Evolutionary conservation across 2,329 filamentous ascomycete species (phyloP).

Genomic region (Neopestalotiopsis sp.): DNA sequence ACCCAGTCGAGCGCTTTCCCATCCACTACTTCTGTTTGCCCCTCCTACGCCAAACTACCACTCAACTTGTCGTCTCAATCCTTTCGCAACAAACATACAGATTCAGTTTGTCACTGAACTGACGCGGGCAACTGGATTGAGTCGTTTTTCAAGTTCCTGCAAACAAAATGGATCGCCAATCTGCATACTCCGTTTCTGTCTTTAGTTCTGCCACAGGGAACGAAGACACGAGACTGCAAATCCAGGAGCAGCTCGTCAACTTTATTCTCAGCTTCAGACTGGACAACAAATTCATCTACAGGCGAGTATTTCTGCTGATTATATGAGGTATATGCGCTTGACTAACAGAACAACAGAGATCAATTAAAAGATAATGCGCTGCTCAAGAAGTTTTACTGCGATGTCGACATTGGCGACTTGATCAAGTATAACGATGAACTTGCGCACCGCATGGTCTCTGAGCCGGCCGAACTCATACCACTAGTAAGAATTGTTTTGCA

Average conservation of each 20-base stretch:
- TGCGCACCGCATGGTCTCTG: constrained; percentile 85
- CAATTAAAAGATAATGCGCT: constrained; percentile 95
- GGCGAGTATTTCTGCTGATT: constrained; percentile 54
- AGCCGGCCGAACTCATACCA: constrained; percentile 91
- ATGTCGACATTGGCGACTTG: constrained; percentile 92
- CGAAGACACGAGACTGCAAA: constrained; percentile 72
- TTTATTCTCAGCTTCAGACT: constrained; percentile 95
- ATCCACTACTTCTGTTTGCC: background rate
- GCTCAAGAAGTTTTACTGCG: constrained; percentile 92
- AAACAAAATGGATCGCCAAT: constrained; percentile 80
- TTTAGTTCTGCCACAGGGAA: constrained; percentile 71
- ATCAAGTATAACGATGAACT: constrained; percentile 97
- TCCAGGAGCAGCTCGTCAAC: constrained; percentile 81
- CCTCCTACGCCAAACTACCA: background rate
- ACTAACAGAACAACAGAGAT: constrained; percentile 64
- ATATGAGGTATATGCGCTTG: background rate
- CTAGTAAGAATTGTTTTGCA: constrained; percentile 62
- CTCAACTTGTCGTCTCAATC: constrained; percentile 6
- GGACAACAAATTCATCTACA: constrained; percentile 94
- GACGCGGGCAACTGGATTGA: background rate
- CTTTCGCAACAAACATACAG: background rate
- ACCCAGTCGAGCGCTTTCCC: background rate
- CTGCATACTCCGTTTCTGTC: constrained; percentile 84
- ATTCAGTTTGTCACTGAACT: background rate
- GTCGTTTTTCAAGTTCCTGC: constrained; percentile 8